A percentile compares a stretch with the other conserved stretches of the same genome.
phyloP scores from a whole-genome alignment of 306 rosid species.

The Pyrus communis region DNA sequence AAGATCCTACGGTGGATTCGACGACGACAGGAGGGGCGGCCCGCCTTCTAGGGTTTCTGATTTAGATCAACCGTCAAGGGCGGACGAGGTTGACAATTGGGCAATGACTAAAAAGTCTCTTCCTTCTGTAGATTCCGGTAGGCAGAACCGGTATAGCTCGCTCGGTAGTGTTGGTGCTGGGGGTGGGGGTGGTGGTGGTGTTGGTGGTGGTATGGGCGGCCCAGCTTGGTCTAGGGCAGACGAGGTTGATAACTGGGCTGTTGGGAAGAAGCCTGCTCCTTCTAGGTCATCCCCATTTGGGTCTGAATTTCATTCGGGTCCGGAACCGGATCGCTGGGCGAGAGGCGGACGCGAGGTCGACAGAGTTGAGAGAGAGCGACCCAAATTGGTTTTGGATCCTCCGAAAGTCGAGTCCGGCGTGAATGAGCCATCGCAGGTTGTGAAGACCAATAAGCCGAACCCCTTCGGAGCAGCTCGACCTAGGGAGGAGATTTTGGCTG shows the following conservation, averaged over 20 bases:
- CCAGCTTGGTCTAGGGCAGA: conserved; percentile 60
- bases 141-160: conserved; percentile 54
- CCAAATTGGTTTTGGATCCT: conserved; percentile 70
- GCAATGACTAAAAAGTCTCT: conserved; percentile 51
- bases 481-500: conserved; percentile 88
- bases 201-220: conserved; percentile 28
- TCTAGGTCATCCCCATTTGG: conserved; percentile 65
- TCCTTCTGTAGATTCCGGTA: conserved; percentile 57
- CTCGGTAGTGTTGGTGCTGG: conserved; percentile 44
- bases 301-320: conserved; percentile 53
- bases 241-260: conserved; percentile 75
- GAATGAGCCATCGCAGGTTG: conserved; percentile 24
- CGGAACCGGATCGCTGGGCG: conserved; percentile 70
- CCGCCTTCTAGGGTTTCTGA: conserved; percentile 81
- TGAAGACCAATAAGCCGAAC: conserved; percentile 53
- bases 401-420: conserved; percentile 35
- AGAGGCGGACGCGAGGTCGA: conserved; percentile 48
- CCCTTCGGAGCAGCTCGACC: conserved; percentile 94
- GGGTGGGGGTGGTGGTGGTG: conserved; percentile 35
- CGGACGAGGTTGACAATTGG: conserved; percentile 96
- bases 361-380: conserved; percentile 59
- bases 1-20: conserved; percentile 80
- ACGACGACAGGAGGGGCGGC: conserved; percentile 71
- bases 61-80: conserved; percentile 83
- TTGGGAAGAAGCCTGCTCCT: conserved; percentile 48